Evolutionary conservation across 768 basidiomycete genomes (phyloP).

Genomic region (Lentinula aciculospora): DNA sequence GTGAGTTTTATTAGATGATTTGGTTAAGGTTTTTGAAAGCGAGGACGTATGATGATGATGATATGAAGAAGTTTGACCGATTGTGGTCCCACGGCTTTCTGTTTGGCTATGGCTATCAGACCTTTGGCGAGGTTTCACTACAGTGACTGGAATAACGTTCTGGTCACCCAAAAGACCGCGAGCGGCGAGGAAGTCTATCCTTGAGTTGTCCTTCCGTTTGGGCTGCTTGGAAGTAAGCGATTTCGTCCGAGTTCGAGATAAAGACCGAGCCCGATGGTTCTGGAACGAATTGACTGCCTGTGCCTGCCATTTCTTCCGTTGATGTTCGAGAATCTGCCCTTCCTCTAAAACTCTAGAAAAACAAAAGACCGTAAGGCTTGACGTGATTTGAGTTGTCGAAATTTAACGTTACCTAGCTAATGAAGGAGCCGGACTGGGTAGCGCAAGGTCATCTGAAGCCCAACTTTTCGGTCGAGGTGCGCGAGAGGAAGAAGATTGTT

Average conservation of each 20-base stretch:
- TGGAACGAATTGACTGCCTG: constrained; percentile 60
- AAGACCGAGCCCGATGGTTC: constrained; percentile 54
- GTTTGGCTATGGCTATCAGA: constrained; percentile 17
- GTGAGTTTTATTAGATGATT: not conserved
- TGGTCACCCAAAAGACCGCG: constrained; percentile 66
- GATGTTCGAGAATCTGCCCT: constrained; percentile 49
- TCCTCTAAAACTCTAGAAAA: constrained; percentile 59
- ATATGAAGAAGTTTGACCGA: constrained; percentile 20
- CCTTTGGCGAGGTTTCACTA: constrained; percentile 14
- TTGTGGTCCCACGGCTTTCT: constrained; percentile 13
- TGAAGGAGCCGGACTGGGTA: constrained; percentile 57
- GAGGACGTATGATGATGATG: constrained; percentile 24
- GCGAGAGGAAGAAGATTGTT: constrained; percentile 6
- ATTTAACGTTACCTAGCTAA: constrained; percentile 38
- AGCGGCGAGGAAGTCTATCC: constrained; percentile 57
- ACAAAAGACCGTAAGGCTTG: not conserved
- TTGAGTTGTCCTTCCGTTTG: constrained; percentile 18
- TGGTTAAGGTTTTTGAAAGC: constrained; percentile 6
- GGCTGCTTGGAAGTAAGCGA: constrained; percentile 39
- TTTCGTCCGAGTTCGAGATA: constrained; percentile 61
- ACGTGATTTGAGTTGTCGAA: not conserved
- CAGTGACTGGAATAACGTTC: constrained; percentile 39
- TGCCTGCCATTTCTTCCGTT: constrained; percentile 62
- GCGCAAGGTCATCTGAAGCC: constrained; percentile 52
- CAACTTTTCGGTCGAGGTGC: constrained; percentile 51